These are phyloP conservation scores for Scleroderma citrinum DNA, from an alignment of 768 basidiomycete species.

Conservation along the genomic window DNA sequence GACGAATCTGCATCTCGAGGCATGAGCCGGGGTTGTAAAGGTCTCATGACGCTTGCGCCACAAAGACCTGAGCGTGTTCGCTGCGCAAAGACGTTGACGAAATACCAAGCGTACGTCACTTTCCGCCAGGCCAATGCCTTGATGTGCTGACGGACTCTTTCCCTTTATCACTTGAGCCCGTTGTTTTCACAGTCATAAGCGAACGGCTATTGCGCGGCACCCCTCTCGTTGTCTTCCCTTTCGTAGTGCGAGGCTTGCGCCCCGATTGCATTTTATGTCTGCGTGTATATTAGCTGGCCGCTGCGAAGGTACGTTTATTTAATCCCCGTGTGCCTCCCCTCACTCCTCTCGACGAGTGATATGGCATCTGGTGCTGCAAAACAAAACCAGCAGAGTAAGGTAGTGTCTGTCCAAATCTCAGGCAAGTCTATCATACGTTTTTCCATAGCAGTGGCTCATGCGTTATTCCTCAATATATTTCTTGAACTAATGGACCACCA, in stretches of 20 bases:
- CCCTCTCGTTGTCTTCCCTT: background rate
- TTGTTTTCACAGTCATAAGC: background rate
- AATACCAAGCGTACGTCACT: too few species aligned
- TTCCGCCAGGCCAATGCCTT: too few species aligned
- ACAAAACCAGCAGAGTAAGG: conserved; percentile 2
- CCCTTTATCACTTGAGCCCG: background rate
- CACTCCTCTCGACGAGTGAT: background rate
- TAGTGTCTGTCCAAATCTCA: conserved; percentile 26
- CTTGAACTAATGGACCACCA: too few species aligned
- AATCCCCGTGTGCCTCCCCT: background rate
- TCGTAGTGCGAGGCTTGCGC: background rate
- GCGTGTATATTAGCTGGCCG: background rate
- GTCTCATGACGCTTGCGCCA: background rate
- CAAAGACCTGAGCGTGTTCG: too few species aligned
- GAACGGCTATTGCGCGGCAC: background rate
- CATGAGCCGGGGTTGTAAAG: background rate
- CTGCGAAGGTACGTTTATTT: background rate
- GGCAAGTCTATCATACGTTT: conserved; percentile 4
- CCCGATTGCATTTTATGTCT: background rate
- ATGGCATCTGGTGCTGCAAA: conserved; percentile 4
- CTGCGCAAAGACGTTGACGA: too few species aligned
- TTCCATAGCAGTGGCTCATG: too few species aligned
- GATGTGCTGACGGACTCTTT: background rate
- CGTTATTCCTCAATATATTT: too few species aligned
- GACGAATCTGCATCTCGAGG: background rate